Evolutionary conservation across 768 basidiomycete species (phyloP).

Genomic region (Boletus subcaerulescens): DNA sequence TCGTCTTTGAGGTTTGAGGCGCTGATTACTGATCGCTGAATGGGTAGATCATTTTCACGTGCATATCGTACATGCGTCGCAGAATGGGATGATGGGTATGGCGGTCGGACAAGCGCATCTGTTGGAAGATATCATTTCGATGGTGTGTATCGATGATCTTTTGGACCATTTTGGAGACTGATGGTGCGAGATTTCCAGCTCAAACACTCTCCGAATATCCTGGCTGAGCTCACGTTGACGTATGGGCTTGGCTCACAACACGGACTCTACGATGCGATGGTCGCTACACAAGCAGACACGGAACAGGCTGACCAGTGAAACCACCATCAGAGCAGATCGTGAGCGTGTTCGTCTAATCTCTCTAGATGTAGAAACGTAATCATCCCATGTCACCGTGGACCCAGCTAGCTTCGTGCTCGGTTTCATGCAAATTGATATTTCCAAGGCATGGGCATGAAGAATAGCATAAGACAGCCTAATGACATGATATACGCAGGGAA

Average conservation of each 20-base stretch:
- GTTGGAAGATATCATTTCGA: constrained; percentile 85
- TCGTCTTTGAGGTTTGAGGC: too few relatives aligned
- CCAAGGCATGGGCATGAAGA: constrained; percentile 12
- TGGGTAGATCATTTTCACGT: constrained; percentile 87
- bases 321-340: neutral
- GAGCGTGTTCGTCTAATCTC: too few relatives aligned
- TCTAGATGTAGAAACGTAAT: too few relatives aligned
- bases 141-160: constrained; percentile 45
- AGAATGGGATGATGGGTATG: constrained; percentile 60
- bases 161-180: neutral
- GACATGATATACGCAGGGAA: constrained; percentile 20
- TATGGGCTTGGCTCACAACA: constrained; percentile 85
- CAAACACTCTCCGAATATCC: constrained; percentile 38
- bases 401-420: too few relatives aligned
- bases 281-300: constrained; percentile 28
- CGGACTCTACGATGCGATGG: constrained; percentile 54
- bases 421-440: too few relatives aligned
- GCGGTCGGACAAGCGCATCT: constrained; percentile 89
- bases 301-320: neutral
- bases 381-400: too few relatives aligned
- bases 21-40: neutral
- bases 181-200: neutral
- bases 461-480: constrained; percentile 21
- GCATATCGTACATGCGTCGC: constrained; percentile 80
- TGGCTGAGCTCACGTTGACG: constrained; percentile 72